phyloP scores from a whole-genome alignment of 768 basidiomycete species.

The Candolleomyces eurysporus region DNA sequence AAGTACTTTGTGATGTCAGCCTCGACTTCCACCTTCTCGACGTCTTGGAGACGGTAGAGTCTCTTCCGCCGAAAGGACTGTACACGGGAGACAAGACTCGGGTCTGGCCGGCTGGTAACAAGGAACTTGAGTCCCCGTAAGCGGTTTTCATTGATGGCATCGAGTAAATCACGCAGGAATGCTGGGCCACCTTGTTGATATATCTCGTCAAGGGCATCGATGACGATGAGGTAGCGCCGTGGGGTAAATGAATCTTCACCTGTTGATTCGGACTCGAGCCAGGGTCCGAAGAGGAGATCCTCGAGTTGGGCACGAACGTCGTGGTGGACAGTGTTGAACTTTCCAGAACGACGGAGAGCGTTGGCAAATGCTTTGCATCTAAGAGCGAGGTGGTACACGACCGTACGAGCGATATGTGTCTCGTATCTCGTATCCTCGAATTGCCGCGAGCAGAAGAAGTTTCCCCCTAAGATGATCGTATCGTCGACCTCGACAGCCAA shows the following conservation, averaged over 20 bases:
- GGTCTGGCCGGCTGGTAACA: slow-evolving; percentile 15
- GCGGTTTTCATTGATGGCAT: not conserved
- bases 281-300: not conserved
- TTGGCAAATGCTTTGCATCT: not conserved
- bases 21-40: slow-evolving; percentile 3
- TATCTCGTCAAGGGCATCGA: slow-evolving; percentile 2
- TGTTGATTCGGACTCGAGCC: not conserved
- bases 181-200: not conserved
- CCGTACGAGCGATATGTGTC: not conserved
- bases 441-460: slow-evolving; percentile 7
- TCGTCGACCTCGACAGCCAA: too few species aligned
- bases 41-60: slow-evolving; percentile 13
- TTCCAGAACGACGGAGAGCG: not conserved
- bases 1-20: slow-evolving; percentile 9
- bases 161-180: not conserved
- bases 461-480: not conserved
- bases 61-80: slow-evolving; percentile 3
- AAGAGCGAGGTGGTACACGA: slow-evolving; percentile 4
- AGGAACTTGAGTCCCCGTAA: slow-evolving; percentile 15
- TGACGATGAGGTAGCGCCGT: not conserved
- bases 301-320: not conserved
- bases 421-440: not conserved
- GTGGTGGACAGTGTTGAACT: not conserved
- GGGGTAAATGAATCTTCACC: not conserved
- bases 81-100: not conserved